Evolutionary conservation across 2,329 filamentous ascomycete species (phyloP).

Genomic region (Penicillium sp.): DNA sequence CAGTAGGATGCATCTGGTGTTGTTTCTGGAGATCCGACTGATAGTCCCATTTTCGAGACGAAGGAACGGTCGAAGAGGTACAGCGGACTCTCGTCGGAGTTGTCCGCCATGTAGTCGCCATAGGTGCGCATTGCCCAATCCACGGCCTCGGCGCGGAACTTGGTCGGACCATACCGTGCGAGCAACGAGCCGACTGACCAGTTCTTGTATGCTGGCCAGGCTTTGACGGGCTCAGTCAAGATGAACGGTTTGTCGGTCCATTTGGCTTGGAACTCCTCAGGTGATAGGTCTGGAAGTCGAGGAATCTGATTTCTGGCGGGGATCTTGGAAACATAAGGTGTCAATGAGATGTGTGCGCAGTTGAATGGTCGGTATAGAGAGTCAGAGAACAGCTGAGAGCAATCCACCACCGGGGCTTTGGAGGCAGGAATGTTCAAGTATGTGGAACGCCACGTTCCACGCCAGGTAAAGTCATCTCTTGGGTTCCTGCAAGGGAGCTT

Average conservation of each 20-base stretch:
- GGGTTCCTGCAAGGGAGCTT: conserved; percentile 29
- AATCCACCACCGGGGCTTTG: conserved; percentile 64
- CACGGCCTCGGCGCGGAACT: conserved; percentile 88
- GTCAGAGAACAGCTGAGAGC: conserved; percentile 83
- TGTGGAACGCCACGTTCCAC: conserved; percentile 81
- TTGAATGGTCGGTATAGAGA: conserved; percentile 86
- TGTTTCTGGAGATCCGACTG: conserved; percentile 50
- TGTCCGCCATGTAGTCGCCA: conserved; percentile 76
- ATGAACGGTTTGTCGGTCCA: conserved; percentile 88
- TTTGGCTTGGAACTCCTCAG: conserved; percentile 69
- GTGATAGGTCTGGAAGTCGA: conserved; percentile 67
- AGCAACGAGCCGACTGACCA: conserved; percentile 75
- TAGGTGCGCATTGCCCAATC: conserved; percentile 89
- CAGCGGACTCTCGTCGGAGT: conserved; percentile 80
- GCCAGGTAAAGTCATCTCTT: conserved; percentile 63
- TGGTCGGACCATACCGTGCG: conserved; percentile 63
- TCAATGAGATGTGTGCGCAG: conserved; percentile 74
- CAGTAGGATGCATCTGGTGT: conserved; percentile 66
- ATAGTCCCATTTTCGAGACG: conserved; percentile 78
- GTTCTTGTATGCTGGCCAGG: conserved; percentile 74
- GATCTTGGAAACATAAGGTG: conserved; percentile 69
- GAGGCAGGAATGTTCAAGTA: conserved; percentile 62
- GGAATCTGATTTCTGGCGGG: conserved; percentile 72
- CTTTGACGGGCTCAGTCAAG: conserved; percentile 75
- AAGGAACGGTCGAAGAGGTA: conserved; percentile 92